These are phyloP conservation scores for Aspergillus carlsbadensis DNA, from an alignment of 495 filamentous ascomycete species.

Conservation along the genomic window DNA sequence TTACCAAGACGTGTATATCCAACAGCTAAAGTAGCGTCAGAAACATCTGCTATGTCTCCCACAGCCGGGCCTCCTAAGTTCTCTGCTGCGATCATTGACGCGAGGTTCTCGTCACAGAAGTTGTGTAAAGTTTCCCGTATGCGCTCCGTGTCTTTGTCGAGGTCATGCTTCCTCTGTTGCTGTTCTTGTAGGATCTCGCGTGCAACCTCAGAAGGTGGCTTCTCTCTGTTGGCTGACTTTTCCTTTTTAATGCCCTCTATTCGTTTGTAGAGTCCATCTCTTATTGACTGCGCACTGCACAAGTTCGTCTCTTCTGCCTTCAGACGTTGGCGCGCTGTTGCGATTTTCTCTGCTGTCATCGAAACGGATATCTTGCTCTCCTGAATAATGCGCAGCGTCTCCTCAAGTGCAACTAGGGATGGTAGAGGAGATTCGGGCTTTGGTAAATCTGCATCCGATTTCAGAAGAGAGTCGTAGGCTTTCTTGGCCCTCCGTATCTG, in stretches of 20 bases:
- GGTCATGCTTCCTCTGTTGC: constrained; percentile 53
- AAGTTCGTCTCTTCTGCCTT: constrained; percentile 60
- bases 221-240: constrained; percentile 52
- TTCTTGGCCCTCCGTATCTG: constrained; percentile 59
- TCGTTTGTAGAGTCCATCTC: constrained; percentile 55
- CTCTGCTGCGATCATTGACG: constrained; percentile 81
- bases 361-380: constrained; percentile 60
- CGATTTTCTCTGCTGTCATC: constrained; percentile 54
- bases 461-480: constrained; percentile 62
- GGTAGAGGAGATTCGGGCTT: constrained; percentile 65
- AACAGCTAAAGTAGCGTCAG: constrained; percentile 57
- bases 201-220: constrained; percentile 58
- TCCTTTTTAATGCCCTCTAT: constrained; percentile 55
- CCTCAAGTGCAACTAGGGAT: constrained; percentile 66
- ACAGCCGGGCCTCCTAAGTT: constrained; percentile 83
- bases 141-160: constrained; percentile 53
- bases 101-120: constrained; percentile 74
- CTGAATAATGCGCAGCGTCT: constrained; percentile 58
- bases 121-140: constrained; percentile 62
- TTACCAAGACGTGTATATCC: constrained; percentile 74
- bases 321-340: constrained; percentile 51
- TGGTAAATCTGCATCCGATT: constrained; percentile 62
- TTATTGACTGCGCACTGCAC: constrained; percentile 55
- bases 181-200: constrained; percentile 58
- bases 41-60: constrained; percentile 67